phyloP scores from a whole-genome alignment of 495 filamentous ascomycete genomes.

The Neurospora sp. region DNA sequence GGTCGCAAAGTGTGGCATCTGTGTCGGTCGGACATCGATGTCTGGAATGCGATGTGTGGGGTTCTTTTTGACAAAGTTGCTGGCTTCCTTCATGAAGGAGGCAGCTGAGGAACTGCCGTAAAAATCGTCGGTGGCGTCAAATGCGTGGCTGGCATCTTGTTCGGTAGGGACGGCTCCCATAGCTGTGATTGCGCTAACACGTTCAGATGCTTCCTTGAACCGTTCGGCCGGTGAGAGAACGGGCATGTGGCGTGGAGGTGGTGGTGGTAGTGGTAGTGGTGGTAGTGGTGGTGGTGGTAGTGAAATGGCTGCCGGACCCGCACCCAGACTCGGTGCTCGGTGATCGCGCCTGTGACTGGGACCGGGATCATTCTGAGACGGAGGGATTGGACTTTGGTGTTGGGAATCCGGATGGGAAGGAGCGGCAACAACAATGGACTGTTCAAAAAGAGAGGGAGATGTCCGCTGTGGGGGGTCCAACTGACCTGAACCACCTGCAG shows the following conservation, averaged over 20 bases:
- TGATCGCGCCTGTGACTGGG: not conserved
- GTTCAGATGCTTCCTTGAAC: slow-evolving; percentile 7
- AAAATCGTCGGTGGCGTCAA: slow-evolving; percentile 26
- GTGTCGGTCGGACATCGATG: not conserved
- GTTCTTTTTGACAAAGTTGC: slow-evolving; percentile 19
- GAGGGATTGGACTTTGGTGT: not conserved
- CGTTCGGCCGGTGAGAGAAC: not conserved
- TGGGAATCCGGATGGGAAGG: not conserved
- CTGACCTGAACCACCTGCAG: not conserved
- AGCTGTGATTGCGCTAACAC: slow-evolving; percentile 22
- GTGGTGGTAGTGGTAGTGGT: not conserved
- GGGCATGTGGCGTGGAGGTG: not conserved
- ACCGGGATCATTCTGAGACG: not conserved
- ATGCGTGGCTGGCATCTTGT: slow-evolving; percentile 14
- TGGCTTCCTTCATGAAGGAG: slow-evolving; percentile 32
- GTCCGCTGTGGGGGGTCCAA: not conserved
- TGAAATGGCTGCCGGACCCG: not conserved
- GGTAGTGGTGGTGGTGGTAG: not conserved
- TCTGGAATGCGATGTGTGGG: not conserved
- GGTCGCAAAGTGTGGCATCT: not conserved
- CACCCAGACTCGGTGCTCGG: not conserved
- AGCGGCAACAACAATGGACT: not conserved
- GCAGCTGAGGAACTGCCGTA: slow-evolving; percentile 36
- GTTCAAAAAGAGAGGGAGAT: not conserved
- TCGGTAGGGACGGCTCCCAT: slow-evolving; percentile 25